Evolutionary conservation across 768 basidiomycete species (phyloP), one percentile per base, ranked within the genome.

Genomic region (Rhodotorula taiwanensis): DNA sequence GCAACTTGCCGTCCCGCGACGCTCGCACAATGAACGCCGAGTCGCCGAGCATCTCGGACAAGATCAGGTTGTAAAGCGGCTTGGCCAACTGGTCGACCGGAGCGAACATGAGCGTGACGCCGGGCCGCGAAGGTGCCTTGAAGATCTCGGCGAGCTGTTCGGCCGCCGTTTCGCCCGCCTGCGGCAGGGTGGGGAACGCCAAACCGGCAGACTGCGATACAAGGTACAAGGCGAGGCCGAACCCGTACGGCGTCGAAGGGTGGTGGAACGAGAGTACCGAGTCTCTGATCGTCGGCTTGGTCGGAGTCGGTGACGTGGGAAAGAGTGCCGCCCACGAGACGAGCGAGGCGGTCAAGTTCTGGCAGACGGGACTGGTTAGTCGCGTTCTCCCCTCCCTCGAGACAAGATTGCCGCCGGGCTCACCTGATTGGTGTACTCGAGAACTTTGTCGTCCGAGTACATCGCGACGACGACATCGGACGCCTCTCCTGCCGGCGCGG

Each of bases 271-370:
- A 36, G 55, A 62, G 45, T 54, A 63, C 42, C 3, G 28, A 41
- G 54, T 70, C 68, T 11, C 42, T 45, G 43, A 58, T 21, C 2
- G 67, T 62, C 13, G 67, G 67, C 20, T 45, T 45, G 2, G 58
- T 60, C 10, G 64, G 21, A 2, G 31, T 23, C 9, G 63, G 64
- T 21, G 68, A 56, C 11, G 31, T 52, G 10, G 68, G 68, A 47
- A 70, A 70, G 21, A 70, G 57, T 2, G 64, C 52, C 16, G 53
- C 45, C 68, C 68, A 70, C 18, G 68, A 43, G 28, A 66, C 60
- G 60, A 70, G 60, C 18, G 68, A 55, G 4, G 68, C 33, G 1
- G 68, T 70, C 28, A 70, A 58, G 55, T 59, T 66, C 64, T 64
- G 48, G n/a, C 36, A 6, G 27, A n/a, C 30, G 33, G 8, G 27